Evolutionary conservation across 2,329 filamentous ascomycete species (phyloP), one percentile per base, ranked within the genome.

Genomic region (Neonectria magnoliae): DNA sequence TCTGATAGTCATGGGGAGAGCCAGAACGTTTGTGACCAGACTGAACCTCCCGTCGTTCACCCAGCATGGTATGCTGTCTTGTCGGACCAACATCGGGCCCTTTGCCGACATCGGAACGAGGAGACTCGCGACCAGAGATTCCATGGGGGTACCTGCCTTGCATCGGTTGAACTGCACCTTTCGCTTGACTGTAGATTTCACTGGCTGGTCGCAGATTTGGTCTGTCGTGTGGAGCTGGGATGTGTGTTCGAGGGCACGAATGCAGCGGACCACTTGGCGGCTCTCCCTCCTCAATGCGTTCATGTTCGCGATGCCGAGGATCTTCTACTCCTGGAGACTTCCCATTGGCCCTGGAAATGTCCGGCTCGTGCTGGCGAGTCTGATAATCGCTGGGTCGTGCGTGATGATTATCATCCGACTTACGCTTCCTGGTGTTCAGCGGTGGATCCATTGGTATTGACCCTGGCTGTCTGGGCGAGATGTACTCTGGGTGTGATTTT

Each of bases 161-260:
- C 36, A 42, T 25, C 36, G 38, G 29, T 27, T 44, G 25, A 45
- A 22, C 42, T 25, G 29, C 47, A 29, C 20, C 16, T 11, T 45
- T 68, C 50, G 52, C 77, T 74, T 56, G 76, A 68, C 48, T 60
- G 72, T 78, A 78, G n/a, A 77, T 72, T 51, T 68, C 68, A 38
- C 73, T 73, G 9, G 75, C 73, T 29, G 76, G 73, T 42, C 68
- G 66, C 41, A 78, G 68, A 53, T 50, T 55, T 14, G 75, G 75
- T 41, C 67, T 55, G 22, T 70, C 61, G 41, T 42, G 58, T 27
- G 42, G 47, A 52, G 45, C 50, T 36, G 56, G 44, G 18, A 31
- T 55, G 38, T 65, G 51, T 44, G 48, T 50, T 10, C 11, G 44
- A 22, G 50, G 45, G 3, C 10, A 27, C 51, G 31, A 27, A n/a